These are phyloP conservation scores for Leccinum pseudoinsigne DNA, from an alignment of 1,284 basidiomycete species.

Conservation along the genomic window DNA sequence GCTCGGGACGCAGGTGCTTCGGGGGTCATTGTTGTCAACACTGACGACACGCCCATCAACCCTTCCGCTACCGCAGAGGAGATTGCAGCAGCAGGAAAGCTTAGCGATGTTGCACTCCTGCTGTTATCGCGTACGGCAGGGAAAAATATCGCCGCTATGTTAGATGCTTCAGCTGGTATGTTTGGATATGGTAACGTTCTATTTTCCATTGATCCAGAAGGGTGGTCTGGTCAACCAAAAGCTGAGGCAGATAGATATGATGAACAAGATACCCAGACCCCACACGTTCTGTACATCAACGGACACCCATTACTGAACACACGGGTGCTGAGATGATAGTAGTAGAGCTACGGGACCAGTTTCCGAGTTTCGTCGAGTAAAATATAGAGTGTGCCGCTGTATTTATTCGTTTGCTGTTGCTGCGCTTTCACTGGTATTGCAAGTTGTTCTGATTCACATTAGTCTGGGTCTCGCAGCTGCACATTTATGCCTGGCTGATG, in stretches of 20 bases:
- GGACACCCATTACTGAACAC: slow-evolving; percentile 77
- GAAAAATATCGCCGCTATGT: slow-evolving; percentile 50
- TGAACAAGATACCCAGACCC: slow-evolving; percentile 20
- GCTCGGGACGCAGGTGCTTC: slow-evolving; percentile 69
- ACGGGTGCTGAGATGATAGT: slow-evolving; percentile 54
- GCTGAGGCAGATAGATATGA: slow-evolving; percentile 13
- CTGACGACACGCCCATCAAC: slow-evolving; percentile 59
- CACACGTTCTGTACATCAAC: slow-evolving; percentile 70
- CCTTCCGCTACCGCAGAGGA: slow-evolving; percentile 66
- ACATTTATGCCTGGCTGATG: not conserved
- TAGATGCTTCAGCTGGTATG: slow-evolving; percentile 47
- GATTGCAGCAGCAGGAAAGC: slow-evolving; percentile 52
- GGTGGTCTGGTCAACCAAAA: slow-evolving; percentile 30
- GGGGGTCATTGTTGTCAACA: slow-evolving; percentile 72
- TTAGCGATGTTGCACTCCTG: slow-evolving; percentile 59
- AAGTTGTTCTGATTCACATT: not conserved
- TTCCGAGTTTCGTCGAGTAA: not conserved
- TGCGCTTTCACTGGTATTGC: not conserved
- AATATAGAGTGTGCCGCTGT: not conserved
- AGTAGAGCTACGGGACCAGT: not conserved
- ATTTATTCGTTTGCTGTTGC: not conserved
- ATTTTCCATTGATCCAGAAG: slow-evolving; percentile 48
- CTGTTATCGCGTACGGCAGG: slow-evolving; percentile 57
- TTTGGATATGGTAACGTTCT: slow-evolving; percentile 50
- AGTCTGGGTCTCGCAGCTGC: no score